A percentile compares a stretch with the other conserved stretches of the same genome.
Evolutionary conservation across 1,139 yeast genomes (phyloP).

Genomic region (Meyerozyma sp.): DNA sequence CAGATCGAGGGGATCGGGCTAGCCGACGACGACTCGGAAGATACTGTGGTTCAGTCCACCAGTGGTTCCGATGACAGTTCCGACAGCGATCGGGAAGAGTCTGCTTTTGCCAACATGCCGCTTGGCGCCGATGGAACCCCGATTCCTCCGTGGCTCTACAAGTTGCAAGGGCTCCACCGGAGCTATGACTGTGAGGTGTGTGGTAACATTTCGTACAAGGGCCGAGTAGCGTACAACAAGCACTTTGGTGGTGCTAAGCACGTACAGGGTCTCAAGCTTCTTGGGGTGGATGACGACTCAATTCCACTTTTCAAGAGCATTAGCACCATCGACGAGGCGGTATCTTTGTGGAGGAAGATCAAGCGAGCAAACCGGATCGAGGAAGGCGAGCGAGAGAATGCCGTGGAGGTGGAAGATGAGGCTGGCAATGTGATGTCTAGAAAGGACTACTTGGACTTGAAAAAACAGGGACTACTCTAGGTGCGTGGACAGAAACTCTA

Average conservation of each 20-base stretch:
- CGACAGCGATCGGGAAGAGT: conserved; percentile 19
- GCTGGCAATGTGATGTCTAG: conserved; percentile 91
- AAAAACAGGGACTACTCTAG: conserved; percentile 76
- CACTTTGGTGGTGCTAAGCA: conserved; percentile 75
- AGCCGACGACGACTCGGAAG: conserved; percentile 33
- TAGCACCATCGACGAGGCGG: conserved; percentile 63
- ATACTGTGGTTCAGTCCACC: conserved; percentile 19
- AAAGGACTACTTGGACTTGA: conserved; percentile 74
- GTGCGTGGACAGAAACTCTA: too few species aligned
- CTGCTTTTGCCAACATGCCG: conserved; percentile 50
- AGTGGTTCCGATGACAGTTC: conserved; percentile 23
- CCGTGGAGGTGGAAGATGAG: conserved; percentile 81
- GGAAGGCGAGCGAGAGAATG: conserved; percentile 46
- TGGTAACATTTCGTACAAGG: conserved; percentile 69
- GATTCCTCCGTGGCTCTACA: conserved; percentile 90
- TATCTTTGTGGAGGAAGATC: conserved; percentile 47
- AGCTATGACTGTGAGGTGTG: conserved; percentile 82
- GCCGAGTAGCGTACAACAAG: conserved; percentile 63
- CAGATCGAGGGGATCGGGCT: conserved; percentile 40
- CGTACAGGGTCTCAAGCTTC: conserved; percentile 62
- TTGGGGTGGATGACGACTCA: conserved; percentile 56
- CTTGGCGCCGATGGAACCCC: conserved; percentile 88
- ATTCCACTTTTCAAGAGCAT: conserved; percentile 57
- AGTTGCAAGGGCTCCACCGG: conserved; percentile 77
- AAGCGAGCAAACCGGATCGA: conserved; percentile 32